Evolutionary conservation across 2,329 filamentous ascomycete genomes (phyloP), one percentile per base, ranked within the genome.

Genomic region (Aspergillus aculeatus): DNA sequence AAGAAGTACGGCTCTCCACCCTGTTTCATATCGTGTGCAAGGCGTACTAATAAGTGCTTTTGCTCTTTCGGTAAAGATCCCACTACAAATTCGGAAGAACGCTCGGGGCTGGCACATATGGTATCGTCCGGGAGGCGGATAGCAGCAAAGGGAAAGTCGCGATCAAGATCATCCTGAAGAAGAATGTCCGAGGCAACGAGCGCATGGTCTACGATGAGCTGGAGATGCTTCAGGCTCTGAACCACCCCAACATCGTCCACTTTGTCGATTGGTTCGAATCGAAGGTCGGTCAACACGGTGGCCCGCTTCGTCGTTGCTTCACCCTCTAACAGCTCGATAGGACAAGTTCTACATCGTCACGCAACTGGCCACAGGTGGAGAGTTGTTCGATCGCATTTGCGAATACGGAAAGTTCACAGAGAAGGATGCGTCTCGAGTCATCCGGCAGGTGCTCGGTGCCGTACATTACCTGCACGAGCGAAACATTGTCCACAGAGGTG

Each of bases 291-390:
- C 41, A 49, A 29, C 5, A 1, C 21, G 23, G 11, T 16, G 16
- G 2, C 16, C 1, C 9, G 10, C 26, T 6, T 16, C 16, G 26
- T 10, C 26, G 26, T 47, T 1, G 11, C 38, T 21, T 44, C n/a
- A 1, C 32, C 51, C 47, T 23, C 65, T 69, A 50, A 70, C 26
- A 1, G 16, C 12, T 29, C 53, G 29, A 31, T 69, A 96, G 92
- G 95, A 99, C 82, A 99, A 99, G 82, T 99, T 96, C 81, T 99
- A 99, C 77, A 98, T 99, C 68, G 93, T 99, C 69, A 99, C 95
- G 32, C 90, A 99, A 78, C 84, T 99, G 58, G 95, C 95, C 47
- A 96, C 91, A 0, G 95, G 95, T 67, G 95, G 95, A 75, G 95
- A 99, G 80, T 81, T 99, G 64, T 99, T 99, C 77, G 95, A 99